Conservation (phyloP, 2,329 filamentous ascomycete species). For the Ceratocystis colombiana region DNA sequence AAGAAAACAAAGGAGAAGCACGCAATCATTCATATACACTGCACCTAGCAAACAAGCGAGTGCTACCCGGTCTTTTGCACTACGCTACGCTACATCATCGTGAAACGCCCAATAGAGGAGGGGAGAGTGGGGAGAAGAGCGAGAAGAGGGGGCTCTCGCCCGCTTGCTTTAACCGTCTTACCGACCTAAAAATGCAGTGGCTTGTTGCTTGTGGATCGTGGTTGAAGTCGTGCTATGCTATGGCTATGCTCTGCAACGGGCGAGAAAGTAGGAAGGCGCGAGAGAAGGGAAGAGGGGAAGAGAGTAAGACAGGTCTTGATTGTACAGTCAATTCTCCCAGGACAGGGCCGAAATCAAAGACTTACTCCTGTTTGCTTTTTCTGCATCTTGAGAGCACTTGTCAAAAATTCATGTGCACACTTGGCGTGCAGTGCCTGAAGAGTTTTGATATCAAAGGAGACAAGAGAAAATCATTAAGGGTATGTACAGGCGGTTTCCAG, state of each 20-base stretch:
- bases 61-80: background rate
- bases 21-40: background rate
- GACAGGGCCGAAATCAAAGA: background rate
- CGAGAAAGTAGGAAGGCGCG: no score
- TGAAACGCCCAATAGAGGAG: background rate
- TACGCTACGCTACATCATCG: background rate
- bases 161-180: slow-evolving; percentile 13
- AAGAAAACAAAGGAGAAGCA: background rate
- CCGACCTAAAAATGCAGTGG: slow-evolving; percentile 8
- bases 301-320: background rate
- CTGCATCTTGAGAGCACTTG: background rate
- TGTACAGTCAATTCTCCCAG: background rate
- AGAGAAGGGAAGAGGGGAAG: background rate
- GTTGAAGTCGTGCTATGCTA: background rate
- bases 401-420: background rate
- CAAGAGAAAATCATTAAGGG: background rate
- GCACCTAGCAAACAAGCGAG: background rate
- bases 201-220: background rate
- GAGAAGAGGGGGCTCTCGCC: background rate
- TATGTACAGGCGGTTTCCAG: background rate
- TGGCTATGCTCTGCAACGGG: no score
- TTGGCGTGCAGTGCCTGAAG: background rate
- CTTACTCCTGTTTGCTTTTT: background rate
- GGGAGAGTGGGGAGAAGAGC: background rate
- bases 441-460: background rate